Base-by-base conservation (phyloP, 129 eudicot genomes). In the Saposhnikovia divaricata region DNA sequence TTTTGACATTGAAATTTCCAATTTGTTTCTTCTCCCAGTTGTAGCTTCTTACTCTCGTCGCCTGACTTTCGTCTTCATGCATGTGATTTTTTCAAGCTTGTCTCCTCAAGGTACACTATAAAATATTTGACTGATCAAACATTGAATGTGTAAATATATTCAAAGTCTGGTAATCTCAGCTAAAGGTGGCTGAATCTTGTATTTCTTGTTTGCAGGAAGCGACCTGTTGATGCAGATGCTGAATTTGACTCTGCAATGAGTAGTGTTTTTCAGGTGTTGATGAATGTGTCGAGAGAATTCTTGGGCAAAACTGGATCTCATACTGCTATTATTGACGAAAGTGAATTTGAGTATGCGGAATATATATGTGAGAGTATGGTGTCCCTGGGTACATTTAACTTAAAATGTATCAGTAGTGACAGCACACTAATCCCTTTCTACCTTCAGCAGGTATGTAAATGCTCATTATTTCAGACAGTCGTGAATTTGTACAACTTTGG, bases 51-150 rank as follows among this genome's bases (percentile, higher is more conserved):
- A 79, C 96, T 95, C 73, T 87, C 91, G 80, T 89, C 97, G 79
- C 96, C 94, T 25, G 97, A 95, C 89, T 92, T 92, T 80, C 96
- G 97, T 68, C 91, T 95, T 87, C 95, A 88, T 82, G 99, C 99
- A 51, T 89, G 96, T 53, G 96, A 92, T 84, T 90, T 95, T 84
- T 95, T 95, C 86, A 95, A 95, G 88, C 94, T 92, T 72, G 91
- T 95, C 68, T 88, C 97, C 72, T 85, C 91, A 70, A 95, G 98
- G 98, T 94, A 89, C 70, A 80, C 42, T 68, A 53, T 53, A 70
- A 25, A 12, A 76, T n/a, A 31, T 69, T 69, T 37, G 19, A 51
- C 10, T 75, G 23, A 55, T 63, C 57, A 40, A 23, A n/a, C 66
- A 63, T 40, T 3, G n/a, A 55, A 16, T 25, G 53, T 79, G 75